Evolutionary conservation across 1,139 yeast species (phyloP).

Genomic region (Blastobotrys persicus): DNA sequence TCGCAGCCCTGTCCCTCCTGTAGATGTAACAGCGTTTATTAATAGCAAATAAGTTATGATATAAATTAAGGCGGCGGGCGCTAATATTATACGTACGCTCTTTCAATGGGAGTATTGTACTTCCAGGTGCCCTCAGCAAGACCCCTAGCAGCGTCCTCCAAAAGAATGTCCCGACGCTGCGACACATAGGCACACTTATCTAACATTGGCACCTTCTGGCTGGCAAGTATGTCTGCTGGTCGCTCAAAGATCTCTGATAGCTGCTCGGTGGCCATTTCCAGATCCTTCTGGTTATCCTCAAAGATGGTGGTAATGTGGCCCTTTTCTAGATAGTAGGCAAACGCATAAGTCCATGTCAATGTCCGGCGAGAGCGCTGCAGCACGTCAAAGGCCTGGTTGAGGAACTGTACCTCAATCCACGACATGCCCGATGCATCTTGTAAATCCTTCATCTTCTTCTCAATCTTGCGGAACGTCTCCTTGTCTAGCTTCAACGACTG

Average conservation of each 20-base stretch:
- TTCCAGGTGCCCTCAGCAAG: constrained; percentile 38
- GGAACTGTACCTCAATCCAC: constrained; percentile 88
- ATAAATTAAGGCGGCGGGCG: background rate
- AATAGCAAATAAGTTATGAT: background rate
- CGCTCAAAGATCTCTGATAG: constrained; percentile 63
- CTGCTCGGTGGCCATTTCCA: constrained; percentile 75
- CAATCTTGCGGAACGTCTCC: constrained; percentile 59
- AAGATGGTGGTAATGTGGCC: constrained; percentile 50
- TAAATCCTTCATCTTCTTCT: constrained; percentile 60
- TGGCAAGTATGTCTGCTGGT: constrained; percentile 36
- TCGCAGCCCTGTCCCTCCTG: background rate
- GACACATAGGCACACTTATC: constrained; percentile 41
- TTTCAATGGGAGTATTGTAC: constrained; percentile 18
- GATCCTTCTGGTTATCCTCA: constrained; percentile 70
- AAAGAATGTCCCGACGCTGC: constrained; percentile 35
- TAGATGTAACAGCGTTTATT: background rate
- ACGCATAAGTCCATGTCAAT: constrained; percentile 88
- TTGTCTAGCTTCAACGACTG: constrained; percentile 73
- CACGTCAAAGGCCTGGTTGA: constrained; percentile 66
- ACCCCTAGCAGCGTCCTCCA: constrained; percentile 39
- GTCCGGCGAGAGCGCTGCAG: constrained; percentile 71
- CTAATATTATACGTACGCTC: background rate
- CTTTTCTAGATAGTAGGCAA: constrained; percentile 63
- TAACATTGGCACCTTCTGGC: constrained; percentile 34
- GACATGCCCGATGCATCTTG: constrained; percentile 65